phyloP scores from a whole-genome alignment of 176 grass and related monocot genomes.

The sorghum (Sorghum bicolor) region Sorghum_bicolor_NCBIv3 NC_012874.2:45487501-45488000 shows the following conservation, averaged over 20 bases:
- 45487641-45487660: conserved; percentile 59
- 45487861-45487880: conserved; percentile 66
- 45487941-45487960: no score
- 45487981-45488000: no score
- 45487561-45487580: conserved; percentile 66
- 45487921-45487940: no score
- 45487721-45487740: neutral
- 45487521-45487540: no score
- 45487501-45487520: no score
- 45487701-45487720: neutral
- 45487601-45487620: conserved; percentile 51
- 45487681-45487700: conserved; percentile 17
- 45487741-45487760: neutral
- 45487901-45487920: conserved; percentile 30
- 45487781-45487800: conserved; percentile 42
- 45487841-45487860: conserved; percentile 68
- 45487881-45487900: conserved; percentile 30
- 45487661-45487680: neutral
- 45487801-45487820: conserved; percentile 80
- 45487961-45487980: no score
- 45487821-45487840: conserved; percentile 64
- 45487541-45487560: no score
- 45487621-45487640: conserved; percentile 59
- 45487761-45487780: conserved; percentile 47
- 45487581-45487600: conserved; percentile 52